Evolutionary conservation across 2,329 filamentous ascomycete species (phyloP), one percentile per base, ranked within the genome.

Genomic region (Cercospora canescens): DNA sequence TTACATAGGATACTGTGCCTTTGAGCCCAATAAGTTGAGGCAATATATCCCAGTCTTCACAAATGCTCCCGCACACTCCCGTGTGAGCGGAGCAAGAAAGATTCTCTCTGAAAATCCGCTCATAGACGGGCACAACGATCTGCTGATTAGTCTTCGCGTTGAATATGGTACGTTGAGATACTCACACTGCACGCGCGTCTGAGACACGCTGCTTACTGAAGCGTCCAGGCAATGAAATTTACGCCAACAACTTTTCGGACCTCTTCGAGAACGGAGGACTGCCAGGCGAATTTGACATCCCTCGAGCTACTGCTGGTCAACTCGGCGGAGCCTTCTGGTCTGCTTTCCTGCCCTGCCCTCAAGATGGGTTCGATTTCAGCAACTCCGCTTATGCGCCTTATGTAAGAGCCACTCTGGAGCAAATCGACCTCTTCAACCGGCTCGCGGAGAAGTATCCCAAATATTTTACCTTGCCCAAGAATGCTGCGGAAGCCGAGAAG

Each of bases 311-410:
- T 37, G 79, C 87, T 58, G 93, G 94, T 1, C 83, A 85, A 71
- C 88, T 90, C 68, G 93, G 93, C 41, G 94, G 93, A 63, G 89
- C 91, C n/a, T 97, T 97, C 77, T 97, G 94, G 94, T 94, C 90
- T 76, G 92, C 95, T 9, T 98, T 85, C 73, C 88, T 91, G 45
- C 87, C 87, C 0, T 97, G 94, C 75, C 93, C 94, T 0, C 77
- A 79, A 11, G 88, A 94, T 73, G 88, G 87, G 55, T 85, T 85
- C 4, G 88, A 96, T 78, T 93, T 92, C 74, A 91, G 90, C 0
- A 86, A 93, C 73, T 86, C 84, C 61, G 91, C 88, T 74, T 94
- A 94, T 75, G 86, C 85, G 6, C 78, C 84, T 7, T 89, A 85
- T 67, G 88, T 93, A 24, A 83, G 86, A 66, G 86, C 85, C 66